Evolutionary conservation across 2,329 filamentous ascomycete genomes (phyloP).

Genomic region (Coleophoma eucalyptorum): DNA sequence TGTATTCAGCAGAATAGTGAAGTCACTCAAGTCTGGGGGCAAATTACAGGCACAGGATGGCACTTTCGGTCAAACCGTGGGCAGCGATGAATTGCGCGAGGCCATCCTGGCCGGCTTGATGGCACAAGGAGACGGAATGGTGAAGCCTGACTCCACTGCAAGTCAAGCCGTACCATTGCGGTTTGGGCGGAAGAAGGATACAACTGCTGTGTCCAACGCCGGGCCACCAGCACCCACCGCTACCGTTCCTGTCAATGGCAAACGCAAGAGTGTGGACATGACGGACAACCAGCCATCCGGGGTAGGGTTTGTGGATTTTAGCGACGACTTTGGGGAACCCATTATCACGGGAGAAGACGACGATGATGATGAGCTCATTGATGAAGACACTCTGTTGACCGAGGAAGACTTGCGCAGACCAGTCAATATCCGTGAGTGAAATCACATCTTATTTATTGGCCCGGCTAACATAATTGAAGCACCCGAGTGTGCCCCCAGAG

Average conservation of each 20-base stretch:
- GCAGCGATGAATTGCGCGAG: constrained; percentile 59
- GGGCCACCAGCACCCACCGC: constrained; percentile 27
- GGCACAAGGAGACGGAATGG: constrained; percentile 58
- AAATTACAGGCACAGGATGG: constrained; percentile 67
- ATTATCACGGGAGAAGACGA: constrained; percentile 48
- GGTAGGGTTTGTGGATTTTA: constrained; percentile 66
- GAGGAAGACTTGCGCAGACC: constrained; percentile 79
- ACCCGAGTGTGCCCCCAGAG: constrained; percentile 80
- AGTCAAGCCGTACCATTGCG: constrained; percentile 43
- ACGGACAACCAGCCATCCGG: constrained; percentile 39
- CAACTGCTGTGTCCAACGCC: constrained; percentile 28
- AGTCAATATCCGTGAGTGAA: constrained; percentile 71
- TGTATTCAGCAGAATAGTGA: constrained; percentile 66
- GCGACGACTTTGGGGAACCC: constrained; percentile 55
- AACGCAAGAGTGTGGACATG: constrained; percentile 21
- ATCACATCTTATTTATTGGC: background rate
- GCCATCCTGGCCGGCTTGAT: constrained; percentile 80
- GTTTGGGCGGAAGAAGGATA: constrained; percentile 53
- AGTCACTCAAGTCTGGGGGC: constrained; percentile 66
- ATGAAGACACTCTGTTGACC: constrained; percentile 82
- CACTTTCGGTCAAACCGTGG: constrained; percentile 40
- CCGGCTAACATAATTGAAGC: constrained; percentile 43
- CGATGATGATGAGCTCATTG: constrained; percentile 80
- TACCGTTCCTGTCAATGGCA: constrained; percentile 23
- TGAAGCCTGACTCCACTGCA: constrained; percentile 59